phyloP scores from a whole-genome alignment of 805 yeast genomes.

The Wickerhamiella slavikovae region DNA sequence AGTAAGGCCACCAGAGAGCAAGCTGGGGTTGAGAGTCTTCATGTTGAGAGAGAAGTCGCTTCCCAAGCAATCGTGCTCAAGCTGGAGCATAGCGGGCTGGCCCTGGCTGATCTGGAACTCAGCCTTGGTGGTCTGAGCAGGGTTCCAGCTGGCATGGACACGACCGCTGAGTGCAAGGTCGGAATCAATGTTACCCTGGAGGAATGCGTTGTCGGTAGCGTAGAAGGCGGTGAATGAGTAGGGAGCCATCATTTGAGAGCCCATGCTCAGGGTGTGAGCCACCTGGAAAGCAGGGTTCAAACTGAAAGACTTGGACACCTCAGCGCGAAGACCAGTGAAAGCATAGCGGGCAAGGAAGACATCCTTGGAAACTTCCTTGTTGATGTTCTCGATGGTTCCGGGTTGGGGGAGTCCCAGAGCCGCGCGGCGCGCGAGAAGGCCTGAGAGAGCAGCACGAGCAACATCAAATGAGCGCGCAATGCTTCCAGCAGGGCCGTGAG shows the following conservation, averaged over 20 bases:
- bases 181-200: constrained; percentile 83
- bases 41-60: constrained; percentile 72
- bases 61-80: constrained; percentile 91
- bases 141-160: constrained; percentile 78
- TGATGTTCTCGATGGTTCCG: constrained; percentile 82
- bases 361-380: constrained; percentile 84
- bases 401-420: constrained; percentile 75
- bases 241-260: constrained; percentile 68
- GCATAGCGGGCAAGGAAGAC: constrained; percentile 76
- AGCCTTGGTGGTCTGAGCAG: constrained; percentile 55
- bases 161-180: constrained; percentile 75
- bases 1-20: constrained; percentile 51
- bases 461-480: constrained; percentile 1
- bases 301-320: constrained; percentile 75
- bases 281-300: constrained; percentile 93
- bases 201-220: constrained; percentile 66
- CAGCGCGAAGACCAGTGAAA: constrained; percentile 93
- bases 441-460: constrained; percentile 1
- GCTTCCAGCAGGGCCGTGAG: constrained; percentile 1
- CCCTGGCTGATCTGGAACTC: constrained; percentile 74
- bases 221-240: constrained; percentile 80
- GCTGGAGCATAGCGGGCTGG: constrained; percentile 85
- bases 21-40: constrained; percentile 77
- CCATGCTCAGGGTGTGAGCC: constrained; percentile 78
- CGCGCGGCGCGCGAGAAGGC: constrained; percentile 41